Base-by-base conservation (phyloP, 108 stramenopile species). In the Epithemia pelagica region DNA sequence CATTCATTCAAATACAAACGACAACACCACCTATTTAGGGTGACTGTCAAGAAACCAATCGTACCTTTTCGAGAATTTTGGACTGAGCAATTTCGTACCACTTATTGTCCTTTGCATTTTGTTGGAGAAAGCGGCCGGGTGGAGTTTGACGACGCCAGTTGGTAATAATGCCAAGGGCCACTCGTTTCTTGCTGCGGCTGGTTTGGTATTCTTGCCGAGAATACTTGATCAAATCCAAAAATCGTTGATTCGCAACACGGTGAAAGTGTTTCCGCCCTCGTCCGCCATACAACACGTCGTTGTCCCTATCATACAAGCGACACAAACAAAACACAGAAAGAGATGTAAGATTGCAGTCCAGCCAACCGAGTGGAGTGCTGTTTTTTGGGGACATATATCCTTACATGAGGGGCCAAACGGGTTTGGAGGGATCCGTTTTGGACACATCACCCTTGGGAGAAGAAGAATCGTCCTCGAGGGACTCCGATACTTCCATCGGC, bases 51-150 rank as follows among this genome's bases (percentile, higher is more conserved):
- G n/a, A 46, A 46, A 46, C 37, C 37, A 46, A 46, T 46, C 37
- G 5, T 46, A 46, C 37, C 37, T 46, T 46, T 46, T 46, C 37
- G 5, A 46, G 37, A 46, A 46, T 46, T 46, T 46, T 46, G 37
- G 37, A 46, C 15, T 46, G 37, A 5, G 37, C 37, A 10, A 46
- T 46, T 46, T 46, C 37, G 37, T 46, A 46, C 37, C 37, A 46
- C 37, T 46, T 46, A 15, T 46, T 46, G 37, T 46, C 37, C 15
- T 46, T 46, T 5, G 37, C 7, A 58, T 58, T 58, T 27, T 58
- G 56, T n/a, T 58, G 56, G 5, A 58, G 56, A 58, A 58, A 58
- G 21, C 56, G 56, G 7, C 56, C 56, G 7, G 56, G 22, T 18
- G 56, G 56, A 7, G 22, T 27, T 27, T 58, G 56, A n/a, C 56